phyloP scores from a whole-genome alignment of 2,329 filamentous ascomycete species.

The Stenocarpella maydis region DNA sequence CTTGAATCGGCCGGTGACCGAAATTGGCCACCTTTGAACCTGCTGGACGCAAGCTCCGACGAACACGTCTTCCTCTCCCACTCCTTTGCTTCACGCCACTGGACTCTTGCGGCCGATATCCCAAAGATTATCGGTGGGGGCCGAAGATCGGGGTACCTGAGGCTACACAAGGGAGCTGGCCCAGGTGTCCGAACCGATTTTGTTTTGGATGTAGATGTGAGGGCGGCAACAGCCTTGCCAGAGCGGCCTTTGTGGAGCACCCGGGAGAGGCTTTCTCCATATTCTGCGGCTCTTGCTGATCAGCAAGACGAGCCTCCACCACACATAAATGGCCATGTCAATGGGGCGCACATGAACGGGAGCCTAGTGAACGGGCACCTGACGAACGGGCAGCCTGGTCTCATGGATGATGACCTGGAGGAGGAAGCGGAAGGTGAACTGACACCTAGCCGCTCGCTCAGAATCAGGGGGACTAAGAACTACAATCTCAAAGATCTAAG shows the following conservation, averaged over 20 bases:
- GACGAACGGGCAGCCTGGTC: conserved; percentile 38
- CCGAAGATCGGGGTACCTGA: conserved; percentile 43
- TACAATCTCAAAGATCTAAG: conserved; percentile 69
- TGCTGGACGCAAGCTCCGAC: conserved; percentile 43
- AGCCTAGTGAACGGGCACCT: conserved; percentile 35
- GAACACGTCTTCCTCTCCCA: conserved; percentile 40
- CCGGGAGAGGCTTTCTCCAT: conserved; percentile 52
- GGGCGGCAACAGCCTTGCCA: conserved; percentile 54
- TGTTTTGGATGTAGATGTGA: conserved; percentile 57
- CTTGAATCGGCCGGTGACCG: conserved; percentile 58
- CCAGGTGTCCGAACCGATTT: conserved; percentile 50
- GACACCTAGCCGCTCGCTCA: conserved; percentile 61
- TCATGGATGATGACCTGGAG: conserved; percentile 49
- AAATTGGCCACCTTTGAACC: conserved; percentile 61
- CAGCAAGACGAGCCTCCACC: conserved; percentile 45
- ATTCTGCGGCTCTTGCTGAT: conserved; percentile 54
- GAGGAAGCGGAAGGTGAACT: conserved; percentile 56
- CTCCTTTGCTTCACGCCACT: conserved; percentile 42
- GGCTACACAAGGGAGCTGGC: conserved; percentile 47
- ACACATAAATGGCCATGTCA: conserved; percentile 45
- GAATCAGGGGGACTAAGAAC: conserved; percentile 56
- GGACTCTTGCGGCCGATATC: conserved; percentile 53
- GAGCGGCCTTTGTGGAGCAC: conserved; percentile 42
- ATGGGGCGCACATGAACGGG: conserved; percentile 41
- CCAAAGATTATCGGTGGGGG: conserved; percentile 51